Conservation (phyloP, 2,329 filamentous ascomycete genomes). For the Lasiodiplodia theobromae region DNA sequence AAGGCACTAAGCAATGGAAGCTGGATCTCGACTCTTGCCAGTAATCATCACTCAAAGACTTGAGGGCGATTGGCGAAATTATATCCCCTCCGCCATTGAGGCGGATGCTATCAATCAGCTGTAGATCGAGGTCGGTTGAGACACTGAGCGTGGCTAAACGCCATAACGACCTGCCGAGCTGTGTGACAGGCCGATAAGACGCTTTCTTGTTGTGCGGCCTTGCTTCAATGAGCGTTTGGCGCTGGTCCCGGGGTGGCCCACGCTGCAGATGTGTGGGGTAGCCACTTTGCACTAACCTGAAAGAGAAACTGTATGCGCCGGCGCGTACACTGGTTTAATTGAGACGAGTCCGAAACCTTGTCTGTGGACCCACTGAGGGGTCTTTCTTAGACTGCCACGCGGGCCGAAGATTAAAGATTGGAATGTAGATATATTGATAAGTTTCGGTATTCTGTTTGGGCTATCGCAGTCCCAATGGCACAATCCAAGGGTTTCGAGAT, state of each 20-base stretch:
- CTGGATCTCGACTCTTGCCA: not conserved
- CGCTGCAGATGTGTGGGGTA: not conserved
- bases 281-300: not conserved
- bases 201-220: not conserved
- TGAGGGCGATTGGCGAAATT: not conserved
- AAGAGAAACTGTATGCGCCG: not conserved
- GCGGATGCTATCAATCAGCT: not conserved
- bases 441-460: not conserved
- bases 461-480: not conserved
- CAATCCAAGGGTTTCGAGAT: not conserved
- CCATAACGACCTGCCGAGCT: not conserved
- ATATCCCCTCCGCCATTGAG: not conserved
- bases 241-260: not conserved
- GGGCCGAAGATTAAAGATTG: not conserved
- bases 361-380: not conserved
- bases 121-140: not conserved
- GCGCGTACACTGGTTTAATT: not conserved
- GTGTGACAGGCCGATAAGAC: not conserved
- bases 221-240: not conserved
- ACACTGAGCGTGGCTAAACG: not conserved
- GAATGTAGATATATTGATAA: not conserved
- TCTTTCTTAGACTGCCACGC: not conserved
- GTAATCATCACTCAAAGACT: not conserved
- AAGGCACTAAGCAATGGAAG: not conserved
- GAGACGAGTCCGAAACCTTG: not conserved